Evolutionary conservation across 2,329 filamentous ascomycete genomes (phyloP).

Genomic region (Penicillium olsonii): DNA sequence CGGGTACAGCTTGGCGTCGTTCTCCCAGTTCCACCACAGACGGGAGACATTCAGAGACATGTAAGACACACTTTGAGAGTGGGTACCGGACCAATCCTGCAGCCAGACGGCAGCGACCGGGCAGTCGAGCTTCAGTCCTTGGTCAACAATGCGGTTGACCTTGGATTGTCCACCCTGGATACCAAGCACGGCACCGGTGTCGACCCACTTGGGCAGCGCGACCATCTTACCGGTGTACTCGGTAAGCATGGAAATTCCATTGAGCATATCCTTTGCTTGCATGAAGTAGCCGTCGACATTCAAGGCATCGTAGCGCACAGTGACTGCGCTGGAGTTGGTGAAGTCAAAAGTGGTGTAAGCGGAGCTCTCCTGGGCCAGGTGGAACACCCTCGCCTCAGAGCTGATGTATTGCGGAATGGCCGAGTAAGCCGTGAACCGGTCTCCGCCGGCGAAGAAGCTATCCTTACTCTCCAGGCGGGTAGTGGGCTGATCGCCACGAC

Average conservation of each 20-base stretch:
- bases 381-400: constrained; percentile 33
- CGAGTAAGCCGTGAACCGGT: constrained; percentile 37
- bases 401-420: constrained; percentile 35
- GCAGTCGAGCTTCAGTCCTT: constrained; percentile 29
- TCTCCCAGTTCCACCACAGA: constrained; percentile 45
- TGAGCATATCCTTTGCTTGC: constrained; percentile 28
- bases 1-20: constrained; percentile 36
- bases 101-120: constrained; percentile 40
- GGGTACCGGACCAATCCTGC: constrained; percentile 41
- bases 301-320: constrained; percentile 21
- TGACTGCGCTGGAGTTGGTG: constrained; percentile 17
- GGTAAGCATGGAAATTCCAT: constrained; percentile 36
- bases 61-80: constrained; percentile 35
- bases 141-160: constrained; percentile 35
- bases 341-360: constrained; percentile 38
- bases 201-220: constrained; percentile 30
- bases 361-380: constrained; percentile 29
- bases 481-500: constrained; percentile 26
- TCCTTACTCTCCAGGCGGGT: constrained; percentile 19
- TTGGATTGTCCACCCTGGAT: constrained; percentile 41
- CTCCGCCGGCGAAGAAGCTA: constrained; percentile 30
- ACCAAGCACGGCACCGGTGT: constrained; percentile 38
- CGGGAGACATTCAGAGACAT: constrained; percentile 35
- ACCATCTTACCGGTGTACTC: constrained; percentile 38
- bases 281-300: constrained; percentile 22